These are phyloP conservation scores for Paspalum notatum DNA, from an alignment of 176 grass and related monocot genomes.

Conservation along the genomic window DNA sequence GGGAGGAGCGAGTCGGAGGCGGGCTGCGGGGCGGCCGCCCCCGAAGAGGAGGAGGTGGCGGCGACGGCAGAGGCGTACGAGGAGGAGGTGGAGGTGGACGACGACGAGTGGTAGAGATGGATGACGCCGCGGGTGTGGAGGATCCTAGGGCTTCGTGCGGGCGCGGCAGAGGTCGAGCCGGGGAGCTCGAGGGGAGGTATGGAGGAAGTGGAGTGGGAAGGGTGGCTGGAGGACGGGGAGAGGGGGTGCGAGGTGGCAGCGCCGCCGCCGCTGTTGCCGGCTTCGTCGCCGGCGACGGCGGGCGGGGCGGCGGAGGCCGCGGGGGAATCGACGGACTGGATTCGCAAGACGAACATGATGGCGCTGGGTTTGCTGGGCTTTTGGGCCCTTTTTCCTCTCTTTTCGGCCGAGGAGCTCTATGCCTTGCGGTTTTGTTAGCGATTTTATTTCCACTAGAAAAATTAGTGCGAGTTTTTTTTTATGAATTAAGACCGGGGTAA, in stretches of 20 bases:
- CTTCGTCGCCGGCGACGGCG: slow-evolving; percentile 32
- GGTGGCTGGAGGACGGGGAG: slow-evolving; percentile 16
- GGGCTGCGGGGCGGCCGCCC: slow-evolving; percentile 14
- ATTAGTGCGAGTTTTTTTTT: too few species aligned
- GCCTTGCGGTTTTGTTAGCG: neutral
- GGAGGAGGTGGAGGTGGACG: slow-evolving; percentile 29
- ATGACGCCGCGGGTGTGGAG: slow-evolving; percentile 68
- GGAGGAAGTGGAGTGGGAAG: slow-evolving; percentile 14
- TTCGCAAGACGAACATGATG: slow-evolving; percentile 76
- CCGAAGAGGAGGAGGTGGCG: slow-evolving; percentile 49
- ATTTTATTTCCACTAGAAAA: neutral
- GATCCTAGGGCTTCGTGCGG: slow-evolving; percentile 58
- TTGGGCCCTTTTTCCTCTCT: slow-evolving; percentile 1
- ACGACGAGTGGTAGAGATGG: slow-evolving; percentile 74
- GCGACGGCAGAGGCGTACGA: slow-evolving; percentile 60
- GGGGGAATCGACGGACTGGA: slow-evolving; percentile 63
- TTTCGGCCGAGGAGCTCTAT: neutral
- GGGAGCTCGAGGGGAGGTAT: slow-evolving; percentile 38
- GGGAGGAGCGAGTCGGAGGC: slow-evolving; percentile 62
- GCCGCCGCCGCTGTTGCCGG: slow-evolving; percentile 36
- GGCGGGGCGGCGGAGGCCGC: slow-evolving; percentile 26
- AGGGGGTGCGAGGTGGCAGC: neutral
- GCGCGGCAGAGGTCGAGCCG: slow-evolving; percentile 25
- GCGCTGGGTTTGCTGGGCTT: slow-evolving; percentile 3
- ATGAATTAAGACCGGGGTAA: too few species aligned